Conservation (phyloP, 1,139 yeast genomes). For the Meyerozyma guilliermondii region DNA sequence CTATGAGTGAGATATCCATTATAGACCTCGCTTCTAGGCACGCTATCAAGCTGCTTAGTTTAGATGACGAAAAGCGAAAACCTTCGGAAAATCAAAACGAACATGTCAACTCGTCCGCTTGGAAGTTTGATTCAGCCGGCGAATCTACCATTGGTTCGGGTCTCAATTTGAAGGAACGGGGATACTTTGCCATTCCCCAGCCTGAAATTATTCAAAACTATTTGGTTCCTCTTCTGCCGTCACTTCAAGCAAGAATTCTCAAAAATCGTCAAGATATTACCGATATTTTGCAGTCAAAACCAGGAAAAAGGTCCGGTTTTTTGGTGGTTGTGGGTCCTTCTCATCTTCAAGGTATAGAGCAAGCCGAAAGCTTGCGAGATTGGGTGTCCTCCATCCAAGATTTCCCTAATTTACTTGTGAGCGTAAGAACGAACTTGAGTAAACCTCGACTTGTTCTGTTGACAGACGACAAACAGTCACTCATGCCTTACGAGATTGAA, state of each 20-base stretch:
- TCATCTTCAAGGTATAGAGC: conserved; percentile 21
- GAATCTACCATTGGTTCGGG: conserved; percentile 15
- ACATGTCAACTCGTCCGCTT: not conserved
- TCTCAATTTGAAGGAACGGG: conserved; percentile 21
- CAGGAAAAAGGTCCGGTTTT: conserved; percentile 15
- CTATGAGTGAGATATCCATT: conserved; percentile 1
- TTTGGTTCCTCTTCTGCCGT: conserved; percentile 29
- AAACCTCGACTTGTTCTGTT: conserved; percentile 16
- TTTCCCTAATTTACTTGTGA: conserved; percentile 12
- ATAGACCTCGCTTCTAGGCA: not conserved
- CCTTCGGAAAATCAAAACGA: not conserved
- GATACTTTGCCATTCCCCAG: conserved; percentile 34
- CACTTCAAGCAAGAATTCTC: conserved; percentile 23
- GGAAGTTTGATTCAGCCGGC: conserved; percentile 1
- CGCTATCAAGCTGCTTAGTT: not conserved
- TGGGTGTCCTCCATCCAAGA: not conserved
- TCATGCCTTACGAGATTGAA: conserved; percentile 30
- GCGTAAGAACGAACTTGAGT: conserved; percentile 31
- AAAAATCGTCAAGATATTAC: conserved; percentile 14
- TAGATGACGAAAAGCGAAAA: not conserved
- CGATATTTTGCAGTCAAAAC: not conserved
- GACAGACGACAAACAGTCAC: conserved; percentile 9
- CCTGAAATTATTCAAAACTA: conserved; percentile 43
- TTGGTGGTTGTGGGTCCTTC: conserved; percentile 40
- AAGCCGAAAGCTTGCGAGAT: conserved; percentile 16